Percentiles rank a stretch among this genome's conserved stretches.
Evolutionary conservation across 306 rosid genomes (phyloP).

Genomic region (Prunus armeniaca): DNA sequence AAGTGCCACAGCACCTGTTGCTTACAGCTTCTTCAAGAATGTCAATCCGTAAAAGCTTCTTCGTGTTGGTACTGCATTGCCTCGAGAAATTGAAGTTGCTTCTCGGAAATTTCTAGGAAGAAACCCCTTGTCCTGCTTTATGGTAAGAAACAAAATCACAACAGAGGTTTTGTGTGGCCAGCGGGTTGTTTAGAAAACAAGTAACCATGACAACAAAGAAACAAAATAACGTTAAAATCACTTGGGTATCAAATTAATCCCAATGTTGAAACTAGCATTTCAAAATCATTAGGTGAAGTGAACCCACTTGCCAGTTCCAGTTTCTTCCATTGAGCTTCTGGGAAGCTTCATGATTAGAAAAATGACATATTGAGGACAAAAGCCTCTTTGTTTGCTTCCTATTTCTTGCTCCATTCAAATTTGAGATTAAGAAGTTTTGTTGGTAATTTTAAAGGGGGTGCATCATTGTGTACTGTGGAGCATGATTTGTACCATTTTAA

Average conservation of each 20-base stretch:
- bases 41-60: background rate
- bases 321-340: constrained; percentile 2
- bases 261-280: no score
- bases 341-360: constrained; percentile 17
- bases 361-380: background rate
- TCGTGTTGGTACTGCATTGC: background rate
- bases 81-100: constrained; percentile 1
- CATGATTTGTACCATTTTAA: no score
- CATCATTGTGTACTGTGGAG: no score
- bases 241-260: background rate
- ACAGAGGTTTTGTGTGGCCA: background rate
- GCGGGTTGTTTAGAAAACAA: background rate
- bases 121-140: background rate
- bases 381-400: background rate
- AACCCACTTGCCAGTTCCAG: no score
- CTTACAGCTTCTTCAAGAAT: no score
- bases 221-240: background rate
- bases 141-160: background rate
- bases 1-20: background rate
- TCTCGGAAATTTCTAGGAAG: constrained; percentile 31
- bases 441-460: no score
- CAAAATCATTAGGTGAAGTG: no score
- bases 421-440: background rate
- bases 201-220: background rate
- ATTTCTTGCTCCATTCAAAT: background rate